Conservation (phyloP, 441 rosid genomes). For the Adansonia grandidieri region DNA sequence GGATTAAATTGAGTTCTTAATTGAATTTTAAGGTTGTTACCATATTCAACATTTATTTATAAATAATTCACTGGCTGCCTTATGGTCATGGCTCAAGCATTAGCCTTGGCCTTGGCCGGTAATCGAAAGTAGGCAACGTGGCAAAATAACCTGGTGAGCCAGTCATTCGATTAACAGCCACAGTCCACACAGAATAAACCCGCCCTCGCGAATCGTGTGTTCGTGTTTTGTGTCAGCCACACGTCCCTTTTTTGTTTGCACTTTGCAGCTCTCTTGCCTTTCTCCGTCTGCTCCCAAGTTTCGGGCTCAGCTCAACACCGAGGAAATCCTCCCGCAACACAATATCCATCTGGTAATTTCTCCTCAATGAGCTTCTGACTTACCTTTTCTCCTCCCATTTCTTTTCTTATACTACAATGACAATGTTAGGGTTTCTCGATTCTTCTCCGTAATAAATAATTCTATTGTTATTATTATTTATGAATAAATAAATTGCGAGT, state of each 20-base stretch:
- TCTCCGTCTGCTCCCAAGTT: background rate
- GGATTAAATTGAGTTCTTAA: no score
- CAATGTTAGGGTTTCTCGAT: constrained; percentile 11
- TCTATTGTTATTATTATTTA: background rate
- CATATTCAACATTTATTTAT: background rate
- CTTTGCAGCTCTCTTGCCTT: background rate
- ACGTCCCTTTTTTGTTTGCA: background rate
- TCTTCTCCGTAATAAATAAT: background rate
- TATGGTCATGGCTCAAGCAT: no score
- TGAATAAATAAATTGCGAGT: background rate
- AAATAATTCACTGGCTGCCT: background rate
- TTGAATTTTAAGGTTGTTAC: no score
- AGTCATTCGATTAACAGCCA: background rate
- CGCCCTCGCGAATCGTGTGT: background rate
- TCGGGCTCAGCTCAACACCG: background rate
- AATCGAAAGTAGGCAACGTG: background rate
- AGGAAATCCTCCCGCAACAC: background rate
- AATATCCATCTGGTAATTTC: constrained; percentile 11
- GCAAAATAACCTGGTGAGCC: background rate
- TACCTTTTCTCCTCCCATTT: background rate
- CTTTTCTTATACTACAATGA: background rate
- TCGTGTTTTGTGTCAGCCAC: constrained; percentile 9
- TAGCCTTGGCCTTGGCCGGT: background rate
- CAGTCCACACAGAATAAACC: background rate
- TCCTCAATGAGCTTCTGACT: background rate